These are phyloP conservation scores for Diaporthe vaccinii DNA, from an alignment of 2,329 filamentous ascomycete species.

Conservation along the genomic window DNA sequence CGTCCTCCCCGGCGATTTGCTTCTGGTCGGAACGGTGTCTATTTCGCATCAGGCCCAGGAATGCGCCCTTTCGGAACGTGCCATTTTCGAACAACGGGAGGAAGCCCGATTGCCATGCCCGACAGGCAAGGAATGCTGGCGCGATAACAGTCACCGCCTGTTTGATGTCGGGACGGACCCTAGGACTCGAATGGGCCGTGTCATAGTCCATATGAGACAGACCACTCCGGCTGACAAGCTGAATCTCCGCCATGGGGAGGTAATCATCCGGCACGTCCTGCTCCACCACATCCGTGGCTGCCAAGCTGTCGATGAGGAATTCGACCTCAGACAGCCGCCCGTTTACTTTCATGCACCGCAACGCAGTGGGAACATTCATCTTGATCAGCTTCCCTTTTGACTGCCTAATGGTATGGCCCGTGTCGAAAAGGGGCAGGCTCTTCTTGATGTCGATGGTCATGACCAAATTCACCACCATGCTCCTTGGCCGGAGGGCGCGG, in stretches of 20 bases:
- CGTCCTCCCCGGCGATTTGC: neutral
- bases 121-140: slow-evolving; percentile 33
- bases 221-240: slow-evolving; percentile 8
- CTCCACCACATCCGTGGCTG: neutral
- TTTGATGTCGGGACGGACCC: neutral
- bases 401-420: neutral
- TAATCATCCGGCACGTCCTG: slow-evolving; percentile 1
- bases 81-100: slow-evolving; percentile 26
- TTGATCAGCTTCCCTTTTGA: slow-evolving; percentile 25
- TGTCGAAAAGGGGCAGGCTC: slow-evolving; percentile 33
- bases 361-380: slow-evolving; percentile 34
- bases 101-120: slow-evolving; percentile 36
- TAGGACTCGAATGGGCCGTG: neutral
- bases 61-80: neutral
- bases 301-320: neutral
- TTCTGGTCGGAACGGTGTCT: neutral
- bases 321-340: slow-evolving; percentile 11
- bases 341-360: slow-evolving; percentile 33
- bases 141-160: slow-evolving; percentile 17
- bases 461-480: slow-evolving; percentile 7
- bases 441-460: slow-evolving; percentile 30
- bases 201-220: neutral
- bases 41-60: neutral
- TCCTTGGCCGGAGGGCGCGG: slow-evolving; percentile 2
- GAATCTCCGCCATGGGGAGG: slow-evolving; percentile 31